Percentiles rank a stretch among this genome's conserved stretches.
Evolutionary conservation across 345 rosid species (phyloP).

Genomic region (Excoecaria agallocha): DNA sequence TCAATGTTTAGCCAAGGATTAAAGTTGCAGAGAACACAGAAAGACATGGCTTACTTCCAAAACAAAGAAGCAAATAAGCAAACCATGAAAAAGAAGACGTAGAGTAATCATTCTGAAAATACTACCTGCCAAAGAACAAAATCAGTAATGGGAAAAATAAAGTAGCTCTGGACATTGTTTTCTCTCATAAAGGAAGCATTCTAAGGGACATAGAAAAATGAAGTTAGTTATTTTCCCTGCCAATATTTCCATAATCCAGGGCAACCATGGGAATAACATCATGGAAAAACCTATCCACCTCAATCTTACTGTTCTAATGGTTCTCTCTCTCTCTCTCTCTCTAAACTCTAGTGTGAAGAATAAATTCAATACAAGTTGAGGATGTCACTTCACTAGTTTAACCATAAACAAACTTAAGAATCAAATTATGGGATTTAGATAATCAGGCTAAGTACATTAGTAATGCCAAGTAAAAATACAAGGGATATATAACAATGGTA

Average conservation of each 20-base stretch:
- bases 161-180: not conserved
- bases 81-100: not conserved
- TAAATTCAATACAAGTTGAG: not conserved
- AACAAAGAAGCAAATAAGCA: not conserved
- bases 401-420: not conserved
- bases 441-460: too few relatives aligned
- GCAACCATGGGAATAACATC: not conserved
- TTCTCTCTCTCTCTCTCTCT: too few relatives aligned
- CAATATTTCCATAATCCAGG: not conserved
- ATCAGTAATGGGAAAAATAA: not conserved
- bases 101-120: not conserved
- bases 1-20: not conserved
- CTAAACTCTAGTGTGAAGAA: too few relatives aligned
- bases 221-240: not conserved
- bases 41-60: not conserved
- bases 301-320: not conserved
- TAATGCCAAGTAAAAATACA: not conserved
- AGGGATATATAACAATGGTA: too few relatives aligned
- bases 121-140: too few relatives aligned
- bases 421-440: too few relatives aligned
- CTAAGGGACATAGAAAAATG: not conserved
- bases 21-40: not conserved
- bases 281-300: not conserved
- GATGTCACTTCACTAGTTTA: not conserved
- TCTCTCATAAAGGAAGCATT: not conserved